These are phyloP conservation scores for Suillus plorans DNA, from an alignment of 768 basidiomycete genomes.

Conservation along the genomic window DNA sequence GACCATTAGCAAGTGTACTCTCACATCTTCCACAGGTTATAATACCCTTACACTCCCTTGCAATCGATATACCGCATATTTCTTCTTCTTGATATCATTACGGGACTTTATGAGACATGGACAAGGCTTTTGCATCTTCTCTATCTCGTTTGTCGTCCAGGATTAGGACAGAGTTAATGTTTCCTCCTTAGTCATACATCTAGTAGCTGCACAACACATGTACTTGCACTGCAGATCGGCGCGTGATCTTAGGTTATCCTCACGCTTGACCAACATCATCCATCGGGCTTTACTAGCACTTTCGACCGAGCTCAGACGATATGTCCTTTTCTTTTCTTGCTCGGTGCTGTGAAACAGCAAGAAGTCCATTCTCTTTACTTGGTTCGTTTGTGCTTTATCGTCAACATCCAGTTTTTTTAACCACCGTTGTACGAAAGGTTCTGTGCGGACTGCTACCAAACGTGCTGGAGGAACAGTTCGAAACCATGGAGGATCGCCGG, in stretches of 20 bases:
- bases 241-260: background rate
- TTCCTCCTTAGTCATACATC: background rate
- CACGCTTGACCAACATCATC: background rate
- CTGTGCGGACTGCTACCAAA: constrained; percentile 93
- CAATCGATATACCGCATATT: constrained; percentile 2
- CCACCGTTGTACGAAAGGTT: constrained; percentile 35
- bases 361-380: constrained; percentile 50
- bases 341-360: constrained; percentile 37
- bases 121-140: background rate
- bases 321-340: constrained; percentile 37
- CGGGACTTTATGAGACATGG: background rate
- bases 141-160: background rate
- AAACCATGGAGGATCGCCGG: constrained; percentile 91
- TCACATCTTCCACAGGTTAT: constrained; percentile 1
- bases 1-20: constrained; percentile 3
- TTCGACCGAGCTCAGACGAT: background rate
- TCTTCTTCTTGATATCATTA: background rate
- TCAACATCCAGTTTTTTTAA: constrained; percentile 4
- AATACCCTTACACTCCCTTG: background rate
- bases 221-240: background rate
- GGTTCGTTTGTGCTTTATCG: constrained; percentile 20
- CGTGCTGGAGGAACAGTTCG: constrained; percentile 92
- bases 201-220: background rate
- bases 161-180: background rate
- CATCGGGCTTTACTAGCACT: background rate